Base-by-base conservation (phyloP, 2,329 filamentous ascomycete species). In the Tolypocladium endophyticum region DNA sequence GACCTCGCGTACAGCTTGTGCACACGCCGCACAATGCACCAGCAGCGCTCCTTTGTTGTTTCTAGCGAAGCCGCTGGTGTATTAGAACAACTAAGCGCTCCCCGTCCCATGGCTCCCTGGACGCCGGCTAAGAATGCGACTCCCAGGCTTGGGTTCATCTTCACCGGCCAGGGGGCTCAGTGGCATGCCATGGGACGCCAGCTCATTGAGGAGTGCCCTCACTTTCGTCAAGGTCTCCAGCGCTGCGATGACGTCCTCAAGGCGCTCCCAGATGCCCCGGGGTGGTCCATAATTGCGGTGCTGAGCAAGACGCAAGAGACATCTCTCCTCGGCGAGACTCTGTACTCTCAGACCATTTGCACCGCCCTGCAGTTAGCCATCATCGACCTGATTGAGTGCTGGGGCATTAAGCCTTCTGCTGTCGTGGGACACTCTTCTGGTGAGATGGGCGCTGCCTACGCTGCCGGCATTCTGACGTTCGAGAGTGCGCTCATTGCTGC, bases 311-410 rank as follows among this genome's bases (percentile, higher is more conserved):
- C 41, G 4, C 18, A 45, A 8, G 41, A 45, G 41, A 23, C 41
- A 2, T 45, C 41, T 45, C 41, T 45, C 20, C 41, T 45, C 41
- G 41, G 61, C 5, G 54, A 66, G 45, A 64, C 71, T 0, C 61
- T 68, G 3, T 65, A 73, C 50, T 72, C 71, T 18, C 73, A 75
- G 59, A 70, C 74, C 8, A 65, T 71, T 8, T 74, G 70, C 59
- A 76, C 73, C 0, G 76, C 74, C 0, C 58, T 79, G 1, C 77
- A 79, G 61, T 63, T 79, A 5, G 68, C 72, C 1, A 60, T 79
- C 2, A 67, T 74, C 3, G 68, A 74, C 9, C 60, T 78, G 3
- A 60, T 79, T 1, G 41, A 45, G 20, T 45, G 41, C 41, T 45
- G 41, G 41, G 41, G 6, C n/a, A 23, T 45, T 8, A 45, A 45